These are phyloP conservation scores for Arthrobotrys conoides DNA, from an alignment of 2,329 filamentous ascomycete species.

Conservation along the genomic window DNA sequence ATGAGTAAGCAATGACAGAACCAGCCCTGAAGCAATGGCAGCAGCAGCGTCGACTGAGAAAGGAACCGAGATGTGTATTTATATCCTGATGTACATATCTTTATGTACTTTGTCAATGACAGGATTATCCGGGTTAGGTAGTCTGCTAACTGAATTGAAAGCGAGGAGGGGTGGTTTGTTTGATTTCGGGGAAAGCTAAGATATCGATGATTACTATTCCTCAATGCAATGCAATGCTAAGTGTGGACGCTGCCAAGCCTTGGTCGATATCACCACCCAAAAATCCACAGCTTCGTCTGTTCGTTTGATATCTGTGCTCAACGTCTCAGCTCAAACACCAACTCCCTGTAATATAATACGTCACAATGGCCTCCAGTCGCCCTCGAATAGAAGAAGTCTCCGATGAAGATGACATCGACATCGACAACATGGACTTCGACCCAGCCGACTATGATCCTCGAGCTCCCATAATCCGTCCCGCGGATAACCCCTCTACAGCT, in stretches of 20 bases:
- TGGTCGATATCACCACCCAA: conserved; percentile 31
- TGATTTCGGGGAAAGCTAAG: conserved; percentile 2
- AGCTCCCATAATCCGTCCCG: conserved; percentile 67
- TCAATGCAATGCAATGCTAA: too few relatives aligned
- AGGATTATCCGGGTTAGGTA: not conserved
- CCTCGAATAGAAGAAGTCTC: conserved; percentile 93
- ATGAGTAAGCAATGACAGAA: conserved; percentile 59
- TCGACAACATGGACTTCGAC: conserved; percentile 76
- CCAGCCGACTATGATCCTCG: conserved; percentile 84
- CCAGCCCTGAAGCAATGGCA: conserved; percentile 38
- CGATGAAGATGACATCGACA: conserved; percentile 75
- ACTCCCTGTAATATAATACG: conserved; percentile 28
- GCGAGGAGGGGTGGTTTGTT: not conserved
- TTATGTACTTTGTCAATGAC: not conserved
- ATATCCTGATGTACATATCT: too few relatives aligned
- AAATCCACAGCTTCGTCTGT: conserved; percentile 29
- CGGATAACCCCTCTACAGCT: conserved; percentile 67
- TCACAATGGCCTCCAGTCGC: conserved; percentile 78
- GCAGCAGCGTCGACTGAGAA: not conserved
- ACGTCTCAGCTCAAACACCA: conserved; percentile 14
- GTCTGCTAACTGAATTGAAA: not conserved
- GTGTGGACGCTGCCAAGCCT: conserved; percentile 21
- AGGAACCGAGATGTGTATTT: too few relatives aligned
- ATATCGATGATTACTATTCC: conserved; percentile 27
- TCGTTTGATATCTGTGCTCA: conserved; percentile 11